phyloP scores from a whole-genome alignment of 176 grass and related monocot species.

The Elymus sibiricus region DNA sequence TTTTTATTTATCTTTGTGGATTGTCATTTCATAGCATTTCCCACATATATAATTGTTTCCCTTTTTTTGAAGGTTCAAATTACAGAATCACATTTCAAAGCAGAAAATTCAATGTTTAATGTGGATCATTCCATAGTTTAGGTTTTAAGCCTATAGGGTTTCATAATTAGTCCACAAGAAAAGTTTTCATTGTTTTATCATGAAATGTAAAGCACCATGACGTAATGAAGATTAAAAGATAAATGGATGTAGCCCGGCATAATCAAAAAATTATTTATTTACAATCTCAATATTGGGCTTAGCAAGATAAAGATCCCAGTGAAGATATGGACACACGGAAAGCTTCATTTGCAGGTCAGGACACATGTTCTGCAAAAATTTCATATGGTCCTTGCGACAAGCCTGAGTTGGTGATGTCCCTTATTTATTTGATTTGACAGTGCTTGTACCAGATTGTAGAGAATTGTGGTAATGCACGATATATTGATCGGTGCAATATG shows the following conservation, averaged over 20 bases:
- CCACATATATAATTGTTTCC: not conserved
- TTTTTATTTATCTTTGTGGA: not conserved
- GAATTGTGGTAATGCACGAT: no score
- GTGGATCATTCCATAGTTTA: not conserved
- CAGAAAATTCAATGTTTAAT: not conserved
- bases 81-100: not conserved
- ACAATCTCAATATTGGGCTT: not conserved
- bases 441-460: constrained; percentile 7
- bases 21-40: not conserved
- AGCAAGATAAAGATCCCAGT: not conserved
- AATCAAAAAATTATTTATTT: not conserved
- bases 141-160: no score
- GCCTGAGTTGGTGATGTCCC: constrained; percentile 15
- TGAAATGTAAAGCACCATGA: not conserved
- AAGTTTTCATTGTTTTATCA: not conserved
- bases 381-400: constrained; percentile 41
- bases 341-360: constrained; percentile 32
- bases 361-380: constrained; percentile 2
- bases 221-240: not conserved
- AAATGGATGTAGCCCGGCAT: not conserved
- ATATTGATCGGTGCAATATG: no score
- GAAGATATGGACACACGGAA: constrained; percentile 12
- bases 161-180: no score
- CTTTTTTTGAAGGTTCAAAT: not conserved
- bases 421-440: constrained; percentile 21